phyloP scores from a whole-genome alignment of 805 yeast genomes.

The Monosporozyma servazzii region DNA sequence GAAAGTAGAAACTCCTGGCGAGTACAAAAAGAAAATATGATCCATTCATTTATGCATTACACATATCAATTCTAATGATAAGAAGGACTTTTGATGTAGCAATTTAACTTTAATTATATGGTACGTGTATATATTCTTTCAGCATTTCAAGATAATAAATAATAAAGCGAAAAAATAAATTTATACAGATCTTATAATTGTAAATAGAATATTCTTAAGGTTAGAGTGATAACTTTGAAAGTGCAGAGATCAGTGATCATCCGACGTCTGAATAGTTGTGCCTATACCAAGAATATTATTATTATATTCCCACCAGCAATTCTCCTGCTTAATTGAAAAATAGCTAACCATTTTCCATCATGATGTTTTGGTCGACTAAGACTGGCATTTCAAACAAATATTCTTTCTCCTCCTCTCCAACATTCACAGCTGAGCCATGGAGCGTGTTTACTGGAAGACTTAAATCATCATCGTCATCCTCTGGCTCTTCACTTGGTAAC shows the following conservation, averaged over 20 bases:
- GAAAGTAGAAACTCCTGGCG: slow-evolving; percentile 63
- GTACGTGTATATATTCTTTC: neutral
- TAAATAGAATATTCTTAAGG: neutral
- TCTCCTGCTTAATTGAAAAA: neutral
- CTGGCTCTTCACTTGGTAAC: slow-evolving; percentile 4
- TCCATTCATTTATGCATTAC: neutral
- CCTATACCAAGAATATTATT: too few species aligned
- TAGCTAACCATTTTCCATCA: slow-evolving; percentile 1
- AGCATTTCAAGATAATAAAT: neutral
- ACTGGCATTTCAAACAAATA: slow-evolving; percentile 60
- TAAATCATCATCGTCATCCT: slow-evolving; percentile 45
- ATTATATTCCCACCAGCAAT: neutral
- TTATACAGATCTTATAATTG: neutral
- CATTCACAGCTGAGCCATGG: slow-evolving; percentile 78
- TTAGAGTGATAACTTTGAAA: neutral
- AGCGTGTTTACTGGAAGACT: slow-evolving; percentile 75
- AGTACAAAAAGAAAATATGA: slow-evolving; percentile 44
- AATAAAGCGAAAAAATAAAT: neutral
- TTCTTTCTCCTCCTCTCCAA: slow-evolving; percentile 58
- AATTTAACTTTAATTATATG: neutral
- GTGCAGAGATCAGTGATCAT: neutral
- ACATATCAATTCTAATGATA: too few species aligned
- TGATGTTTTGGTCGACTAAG: slow-evolving; percentile 30
- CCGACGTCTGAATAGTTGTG: neutral
- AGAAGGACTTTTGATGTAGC: neutral